phyloP scores from a whole-genome alignment of 306 rosid species.

The Vachellia pachyceras region DNA sequence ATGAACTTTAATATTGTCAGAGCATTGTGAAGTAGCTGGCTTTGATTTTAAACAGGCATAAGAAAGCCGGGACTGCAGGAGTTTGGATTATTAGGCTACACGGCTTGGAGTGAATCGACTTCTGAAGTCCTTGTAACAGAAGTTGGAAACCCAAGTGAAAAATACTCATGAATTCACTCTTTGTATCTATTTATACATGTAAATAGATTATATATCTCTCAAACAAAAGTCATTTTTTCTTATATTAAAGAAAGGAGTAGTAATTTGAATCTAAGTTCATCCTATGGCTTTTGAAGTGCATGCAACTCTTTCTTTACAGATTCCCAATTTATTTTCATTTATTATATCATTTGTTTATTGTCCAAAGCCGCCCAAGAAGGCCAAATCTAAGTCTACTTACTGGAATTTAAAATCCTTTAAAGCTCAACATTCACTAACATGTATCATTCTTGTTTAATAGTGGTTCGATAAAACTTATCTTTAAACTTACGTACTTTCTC shows the following conservation, averaged over 20 bases:
- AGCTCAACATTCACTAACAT: background rate
- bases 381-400: background rate
- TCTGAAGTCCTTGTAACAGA: background rate
- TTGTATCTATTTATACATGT: too few relatives aligned
- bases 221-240: too few relatives aligned
- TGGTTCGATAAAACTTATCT: background rate
- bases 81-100: background rate
- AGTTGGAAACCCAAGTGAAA: background rate
- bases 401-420: background rate
- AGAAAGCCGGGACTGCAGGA: background rate
- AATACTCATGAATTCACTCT: too few relatives aligned
- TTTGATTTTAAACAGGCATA: background rate
- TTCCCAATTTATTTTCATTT: background rate
- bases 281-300: background rate
- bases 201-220: too few relatives aligned
- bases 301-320: background rate
- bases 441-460: too few relatives aligned
- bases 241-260: too few relatives aligned
- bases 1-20: background rate
- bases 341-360: background rate
- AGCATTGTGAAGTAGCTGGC: background rate
- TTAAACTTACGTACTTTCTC: background rate
- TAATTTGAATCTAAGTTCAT: background rate
- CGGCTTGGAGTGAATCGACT: background rate
- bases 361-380: background rate